Evolutionary conservation across 805 yeast genomes (phyloP).

Genomic region (Cyberlindnera mrakii): DNA sequence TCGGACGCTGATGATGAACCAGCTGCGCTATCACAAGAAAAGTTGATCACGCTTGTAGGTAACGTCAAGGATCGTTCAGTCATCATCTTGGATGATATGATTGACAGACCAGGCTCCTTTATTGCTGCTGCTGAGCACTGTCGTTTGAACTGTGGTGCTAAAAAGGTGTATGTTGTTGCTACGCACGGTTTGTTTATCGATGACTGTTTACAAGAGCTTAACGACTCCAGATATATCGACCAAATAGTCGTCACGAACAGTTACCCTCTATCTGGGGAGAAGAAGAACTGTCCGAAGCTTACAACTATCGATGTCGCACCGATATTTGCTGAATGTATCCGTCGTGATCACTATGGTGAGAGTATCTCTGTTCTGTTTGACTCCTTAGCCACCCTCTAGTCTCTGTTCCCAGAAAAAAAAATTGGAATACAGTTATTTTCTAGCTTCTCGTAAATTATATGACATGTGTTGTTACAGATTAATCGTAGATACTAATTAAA

Average conservation of each 20-base stretch:
- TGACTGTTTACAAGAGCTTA: conserved; percentile 74
- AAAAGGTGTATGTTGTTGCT: conserved; percentile 81
- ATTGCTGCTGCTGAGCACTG: conserved; percentile 98
- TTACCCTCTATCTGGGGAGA: conserved; percentile 74
- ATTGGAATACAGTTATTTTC: background rate
- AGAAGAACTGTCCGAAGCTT: conserved; percentile 59
- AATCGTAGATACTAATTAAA: background rate
- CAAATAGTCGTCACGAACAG: conserved; percentile 94
- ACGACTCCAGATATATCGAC: conserved; percentile 77
- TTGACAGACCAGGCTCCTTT: conserved; percentile 89
- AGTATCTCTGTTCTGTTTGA: conserved; percentile 90
- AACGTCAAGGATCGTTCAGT: conserved; percentile 91
- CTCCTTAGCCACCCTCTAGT: conserved; percentile 54
- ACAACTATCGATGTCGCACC: conserved; percentile 89
- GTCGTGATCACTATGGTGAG: conserved; percentile 98
- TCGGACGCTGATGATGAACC: conserved; percentile 84
- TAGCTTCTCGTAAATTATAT: background rate
- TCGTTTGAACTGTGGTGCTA: conserved; percentile 93
- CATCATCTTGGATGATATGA: conserved; percentile 92
- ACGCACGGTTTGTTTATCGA: conserved; percentile 95
- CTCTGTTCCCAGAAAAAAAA: no score
- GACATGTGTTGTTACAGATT: background rate
- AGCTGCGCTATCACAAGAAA: conserved; percentile 46
- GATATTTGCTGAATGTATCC: conserved; percentile 94
- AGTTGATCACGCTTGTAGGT: conserved; percentile 92